Evolutionary conservation across 1,284 basidiomycete genomes (phyloP), one percentile per base, ranked within the genome.

Genomic region (Rhodotorula sp.): DNA sequence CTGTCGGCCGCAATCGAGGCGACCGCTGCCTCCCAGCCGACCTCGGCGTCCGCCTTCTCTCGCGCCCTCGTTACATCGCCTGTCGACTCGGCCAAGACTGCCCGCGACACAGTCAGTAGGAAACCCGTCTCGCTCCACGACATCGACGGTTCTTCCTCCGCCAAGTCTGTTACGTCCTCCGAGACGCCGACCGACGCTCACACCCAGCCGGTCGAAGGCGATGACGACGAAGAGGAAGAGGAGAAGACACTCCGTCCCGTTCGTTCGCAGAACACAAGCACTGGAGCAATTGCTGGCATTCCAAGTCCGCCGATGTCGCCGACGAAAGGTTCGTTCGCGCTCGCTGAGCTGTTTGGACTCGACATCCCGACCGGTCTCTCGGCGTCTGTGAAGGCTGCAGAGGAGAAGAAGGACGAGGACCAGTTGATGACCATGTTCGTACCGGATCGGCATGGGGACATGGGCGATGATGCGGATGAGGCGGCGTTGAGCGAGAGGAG

Each of bases 321-420:
- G 34, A 53, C 62, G 10, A 51, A 51, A 15, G 58, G 17, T 24
- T 62, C 66, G n/a, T 36, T 44, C 20, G 68, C 30, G 47, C 58
- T 67, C 15, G 55, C 52, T 4, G 64, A 66, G 11, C 61, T 72
- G 44, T 72, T 72, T 30, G 73, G 66, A 17, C 65, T 72, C 27
- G 73, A 72, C 6, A 32, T 73, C 11, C 62, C 64, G 15, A 51
- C 36, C 39, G 17, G 39, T 10, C 9, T 44, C 11, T 44, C 53
- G 29, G 29, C 32, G 30, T 27, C 30, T 13, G 34, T 30, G 32
- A 54, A 27, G 17, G 30, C 34, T 4, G 17, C 46, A 58, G 24
- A 24, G 5, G 32, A 20, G 39, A 29, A 2, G 55, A 34, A 39
- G 36, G 62, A 48, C 19, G 54, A 63, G n/a, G 66, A 66, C 29